Conservation (phyloP, 169 alveolate species). For the Plasmodium gonderi region DNA sequence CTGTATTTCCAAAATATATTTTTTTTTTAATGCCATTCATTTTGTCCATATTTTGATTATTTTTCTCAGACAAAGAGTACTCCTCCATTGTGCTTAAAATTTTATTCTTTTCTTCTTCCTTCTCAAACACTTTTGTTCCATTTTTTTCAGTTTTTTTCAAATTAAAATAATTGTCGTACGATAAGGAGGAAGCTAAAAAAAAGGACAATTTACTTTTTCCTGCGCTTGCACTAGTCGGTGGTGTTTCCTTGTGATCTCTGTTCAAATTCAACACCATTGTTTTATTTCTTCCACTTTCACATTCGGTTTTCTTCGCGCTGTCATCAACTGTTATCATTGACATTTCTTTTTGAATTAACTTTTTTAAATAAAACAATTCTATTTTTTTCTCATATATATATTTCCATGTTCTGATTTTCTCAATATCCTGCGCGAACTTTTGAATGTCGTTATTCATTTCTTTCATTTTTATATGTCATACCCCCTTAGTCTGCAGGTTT, state of each 20-base stretch:
- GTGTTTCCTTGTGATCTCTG: background rate
- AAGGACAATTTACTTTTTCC: conserved; percentile 31
- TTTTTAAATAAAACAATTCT: conserved; percentile 29
- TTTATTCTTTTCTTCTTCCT: background rate
- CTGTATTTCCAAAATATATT: background rate
- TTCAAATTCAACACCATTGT: background rate
- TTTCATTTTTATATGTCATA: conserved; percentile 1
- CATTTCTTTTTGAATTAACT: conserved; percentile 45
- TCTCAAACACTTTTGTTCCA: background rate
- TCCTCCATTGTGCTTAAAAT: background rate
- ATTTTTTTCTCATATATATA: conserved; percentile 20
- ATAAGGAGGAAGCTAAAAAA: conserved; percentile 15
- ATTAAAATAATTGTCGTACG: conserved; percentile 31
- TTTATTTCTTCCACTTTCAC: background rate
- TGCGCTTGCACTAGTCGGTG: background rate
- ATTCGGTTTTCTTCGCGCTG: background rate
- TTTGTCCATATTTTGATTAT: background rate
- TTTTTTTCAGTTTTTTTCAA: conserved; percentile 11
- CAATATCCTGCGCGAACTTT: conserved; percentile 22
- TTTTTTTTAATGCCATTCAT: background rate
- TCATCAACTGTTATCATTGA: background rate
- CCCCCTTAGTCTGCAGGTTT: too few relatives aligned
- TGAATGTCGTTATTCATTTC: background rate
- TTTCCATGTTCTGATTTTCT: conserved; percentile 47
- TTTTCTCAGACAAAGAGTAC: background rate